Base-by-base conservation (phyloP, 2,329 filamentous ascomycete species). In the Curvularia hawaiiensis region DNA sequence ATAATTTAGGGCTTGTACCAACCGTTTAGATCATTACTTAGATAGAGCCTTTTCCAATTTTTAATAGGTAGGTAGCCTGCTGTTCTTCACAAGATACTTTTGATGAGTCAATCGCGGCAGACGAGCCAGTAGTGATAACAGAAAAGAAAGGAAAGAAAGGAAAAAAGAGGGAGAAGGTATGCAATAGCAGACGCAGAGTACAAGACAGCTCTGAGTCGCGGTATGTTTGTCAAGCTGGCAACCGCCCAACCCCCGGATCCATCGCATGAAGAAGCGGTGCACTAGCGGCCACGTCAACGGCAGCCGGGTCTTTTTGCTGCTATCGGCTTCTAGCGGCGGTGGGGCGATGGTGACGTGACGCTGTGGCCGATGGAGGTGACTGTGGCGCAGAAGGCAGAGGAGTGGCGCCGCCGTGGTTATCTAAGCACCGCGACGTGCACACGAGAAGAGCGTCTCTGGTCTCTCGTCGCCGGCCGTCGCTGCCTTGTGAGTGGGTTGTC, bases 211-310 rank as follows among this genome's bases (percentile, higher is more conserved):
- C 22, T 24, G 22, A 3, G 22, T 24, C 22, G 22, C 2, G 22
- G 22, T 24, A 24, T 24, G 22, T 24, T 4, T 24, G 22, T 24
- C 22, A 3, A 24, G 3, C 22, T 24, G 22, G 22, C 22, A 4
- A 24, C 22, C 3, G 63, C 63, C 60, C 45, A 56, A 50, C 57
- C 65, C 64, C 62, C 59, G 61, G 59, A 52, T 58, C 51, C 52
- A 58, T 46, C 54, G 52, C 52, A 56, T 40, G 45, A 59, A 61
- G 54, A 59, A 64, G 61, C 63, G 66, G 66, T 65, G 65, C 66
- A 60, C 66, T 69, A 69, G 63, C 65, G 63, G 64, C 50, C 64
- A 69, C 67, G 66, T 69, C 66, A 63, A 63, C 65, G 62, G 63
- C 59, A 61, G 60, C 61, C 61, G 64, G 63, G 66, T 59, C 62